Conservation (phyloP, 2,329 filamentous ascomycete species). For the Ophiostoma triangulosporum region DNA sequence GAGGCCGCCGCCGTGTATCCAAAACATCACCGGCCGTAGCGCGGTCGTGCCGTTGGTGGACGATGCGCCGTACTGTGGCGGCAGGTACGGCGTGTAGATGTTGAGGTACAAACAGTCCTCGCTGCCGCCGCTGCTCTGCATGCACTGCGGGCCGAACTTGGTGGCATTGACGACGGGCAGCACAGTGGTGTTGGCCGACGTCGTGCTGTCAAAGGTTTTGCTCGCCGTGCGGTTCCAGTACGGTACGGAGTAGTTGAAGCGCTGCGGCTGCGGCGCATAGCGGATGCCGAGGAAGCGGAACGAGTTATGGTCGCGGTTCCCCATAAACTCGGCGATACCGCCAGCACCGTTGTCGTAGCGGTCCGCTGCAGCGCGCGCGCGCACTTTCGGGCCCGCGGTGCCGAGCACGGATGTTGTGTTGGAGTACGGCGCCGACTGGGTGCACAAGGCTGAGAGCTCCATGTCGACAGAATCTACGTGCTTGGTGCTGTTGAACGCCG, state of each 20-base stretch:
- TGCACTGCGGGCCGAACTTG: constrained; percentile 25
- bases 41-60: constrained; percentile 6
- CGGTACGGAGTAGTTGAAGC: constrained; percentile 30
- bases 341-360: constrained; percentile 5
- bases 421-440: constrained; percentile 29
- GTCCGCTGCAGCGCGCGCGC: constrained; percentile 26
- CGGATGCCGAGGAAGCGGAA: constrained; percentile 38
- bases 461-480: constrained; percentile 3
- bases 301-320: constrained; percentile 30
- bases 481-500: constrained; percentile 7
- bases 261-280: constrained; percentile 29
- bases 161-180: constrained; percentile 21
- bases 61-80: constrained; percentile 9
- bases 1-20: constrained; percentile 41
- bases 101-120: constrained; percentile 37
- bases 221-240: constrained; percentile 18
- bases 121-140: constrained; percentile 24
- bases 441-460: constrained; percentile 26
- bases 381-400: constrained; percentile 22
- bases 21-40: constrained; percentile 25
- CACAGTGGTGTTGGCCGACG: constrained; percentile 8
- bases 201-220: constrained; percentile 16
- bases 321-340: constrained; percentile 19
- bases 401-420: constrained; percentile 19
- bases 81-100: constrained; percentile 29